Evolutionary conservation across 805 yeast species (phyloP).

Genomic region (Metschnikowia cerradonensis): DNA sequence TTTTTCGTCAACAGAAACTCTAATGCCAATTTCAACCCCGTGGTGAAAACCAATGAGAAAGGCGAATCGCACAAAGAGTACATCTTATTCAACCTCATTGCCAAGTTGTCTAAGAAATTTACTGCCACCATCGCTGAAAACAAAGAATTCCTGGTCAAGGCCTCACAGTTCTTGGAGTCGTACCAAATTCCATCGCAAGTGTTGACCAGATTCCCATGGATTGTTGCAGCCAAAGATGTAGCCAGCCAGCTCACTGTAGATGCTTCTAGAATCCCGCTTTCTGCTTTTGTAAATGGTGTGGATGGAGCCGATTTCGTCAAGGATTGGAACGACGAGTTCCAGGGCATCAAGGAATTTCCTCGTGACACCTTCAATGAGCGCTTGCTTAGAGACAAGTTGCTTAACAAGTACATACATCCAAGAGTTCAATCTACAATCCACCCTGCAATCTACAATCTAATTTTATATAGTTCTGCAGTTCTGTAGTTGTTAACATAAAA

Average conservation of each 20-base stretch:
- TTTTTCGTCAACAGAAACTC: slow-evolving; percentile 74
- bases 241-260: slow-evolving; percentile 42
- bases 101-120: slow-evolving; percentile 63
- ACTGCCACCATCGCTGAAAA: slow-evolving; percentile 48
- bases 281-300: slow-evolving; percentile 48
- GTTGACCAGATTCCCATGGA: slow-evolving; percentile 73
- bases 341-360: slow-evolving; percentile 72
- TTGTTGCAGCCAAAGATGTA: slow-evolving; percentile 35
- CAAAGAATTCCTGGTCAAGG: slow-evolving; percentile 38
- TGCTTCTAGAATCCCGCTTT: slow-evolving; percentile 55
- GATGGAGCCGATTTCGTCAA: slow-evolving; percentile 56
- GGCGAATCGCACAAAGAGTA: slow-evolving; percentile 36
- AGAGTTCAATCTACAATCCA: slow-evolving; percentile 66
- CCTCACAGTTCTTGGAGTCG: slow-evolving; percentile 47
- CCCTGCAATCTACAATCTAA: no score
- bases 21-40: slow-evolving; percentile 65
- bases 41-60: slow-evolving; percentile 40
- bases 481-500: no score
- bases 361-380: slow-evolving; percentile 57
- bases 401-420: slow-evolving; percentile 65
- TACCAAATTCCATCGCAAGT: slow-evolving; percentile 59
- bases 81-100: slow-evolving; percentile 58
- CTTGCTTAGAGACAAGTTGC: slow-evolving; percentile 67
- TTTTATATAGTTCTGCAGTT: no score
- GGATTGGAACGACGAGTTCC: slow-evolving; percentile 92